Conservation (phyloP, 2,329 filamentous ascomycete species). For the Westerdykella aurantiaca region DNA sequence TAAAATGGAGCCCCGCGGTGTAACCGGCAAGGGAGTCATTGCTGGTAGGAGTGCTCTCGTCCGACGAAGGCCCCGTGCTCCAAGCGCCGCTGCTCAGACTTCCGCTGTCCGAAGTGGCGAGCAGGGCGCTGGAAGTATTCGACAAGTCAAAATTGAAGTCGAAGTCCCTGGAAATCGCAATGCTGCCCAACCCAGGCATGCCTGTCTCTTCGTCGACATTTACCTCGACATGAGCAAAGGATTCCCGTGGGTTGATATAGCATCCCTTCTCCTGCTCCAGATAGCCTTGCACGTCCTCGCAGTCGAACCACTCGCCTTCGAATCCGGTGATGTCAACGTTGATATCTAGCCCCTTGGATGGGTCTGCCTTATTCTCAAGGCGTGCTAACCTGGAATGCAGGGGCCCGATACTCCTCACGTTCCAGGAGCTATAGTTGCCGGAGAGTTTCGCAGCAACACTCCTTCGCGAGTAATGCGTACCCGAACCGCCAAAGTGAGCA, state of each 20-base stretch:
- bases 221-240: constrained; percentile 52
- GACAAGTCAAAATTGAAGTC: not conserved
- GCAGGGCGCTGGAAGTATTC: not conserved
- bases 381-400: constrained; percentile 25
- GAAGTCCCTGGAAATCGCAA: not conserved
- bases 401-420: constrained; percentile 29
- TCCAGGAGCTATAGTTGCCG: constrained; percentile 28
- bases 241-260: constrained; percentile 54
- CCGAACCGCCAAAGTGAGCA: constrained; percentile 61
- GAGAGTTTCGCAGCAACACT: constrained; percentile 35
- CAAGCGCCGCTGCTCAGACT: constrained; percentile 1
- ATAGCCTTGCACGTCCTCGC: constrained; percentile 71
- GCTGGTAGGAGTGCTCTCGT: constrained; percentile 1
- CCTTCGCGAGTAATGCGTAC: constrained; percentile 55
- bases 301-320: constrained; percentile 70
- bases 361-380: constrained; percentile 18
- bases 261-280: constrained; percentile 57
- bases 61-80: not conserved
- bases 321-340: constrained; percentile 56
- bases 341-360: constrained; percentile 42
- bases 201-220: constrained; percentile 7
- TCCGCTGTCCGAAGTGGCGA: constrained; percentile 1
- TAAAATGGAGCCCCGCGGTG: constrained; percentile 17
- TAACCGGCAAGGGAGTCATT: constrained; percentile 4
- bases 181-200: not conserved